phyloP scores from a whole-genome alignment of 495 filamentous ascomycete genomes.

The Penicillium verhagenii region DNA sequence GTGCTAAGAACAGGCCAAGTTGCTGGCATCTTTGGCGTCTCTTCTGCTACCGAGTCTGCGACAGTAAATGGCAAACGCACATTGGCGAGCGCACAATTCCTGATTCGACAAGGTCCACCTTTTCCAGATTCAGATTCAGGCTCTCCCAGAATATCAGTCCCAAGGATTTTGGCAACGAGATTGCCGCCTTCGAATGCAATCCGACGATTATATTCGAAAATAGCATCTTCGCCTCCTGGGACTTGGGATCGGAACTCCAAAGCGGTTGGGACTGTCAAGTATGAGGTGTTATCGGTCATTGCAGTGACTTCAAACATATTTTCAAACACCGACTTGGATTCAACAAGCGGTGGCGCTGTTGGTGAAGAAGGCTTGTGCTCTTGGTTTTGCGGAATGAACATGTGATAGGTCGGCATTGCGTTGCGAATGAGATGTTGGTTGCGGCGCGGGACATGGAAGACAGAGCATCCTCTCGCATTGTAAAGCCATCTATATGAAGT shows the following conservation, averaged over 20 bases:
- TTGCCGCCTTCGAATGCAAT: background rate
- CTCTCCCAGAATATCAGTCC: background rate
- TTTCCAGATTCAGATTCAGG: background rate
- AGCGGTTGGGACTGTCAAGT: background rate
- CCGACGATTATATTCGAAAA: background rate
- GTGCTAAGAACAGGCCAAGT: background rate
- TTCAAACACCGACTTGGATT: background rate
- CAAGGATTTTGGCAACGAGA: background rate
- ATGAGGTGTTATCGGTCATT: background rate
- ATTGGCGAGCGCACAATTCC: background rate
- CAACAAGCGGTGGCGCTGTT: background rate
- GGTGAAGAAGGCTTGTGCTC: background rate
- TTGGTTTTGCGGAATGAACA: constrained; percentile 42
- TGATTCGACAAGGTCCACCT: background rate
- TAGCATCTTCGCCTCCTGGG: background rate
- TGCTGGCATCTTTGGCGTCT: background rate
- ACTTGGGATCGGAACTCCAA: background rate
- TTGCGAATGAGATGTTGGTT: constrained; percentile 74
- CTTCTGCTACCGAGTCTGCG: background rate
- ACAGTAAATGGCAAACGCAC: background rate
- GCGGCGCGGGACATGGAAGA: constrained; percentile 71
- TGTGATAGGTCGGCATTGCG: constrained; percentile 69
- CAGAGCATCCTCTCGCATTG: constrained; percentile 72
- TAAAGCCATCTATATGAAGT: constrained; percentile 65
- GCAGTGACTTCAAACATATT: background rate